These are phyloP conservation scores for Cyclotella atomus DNA, from an alignment of 108 stramenopile genomes.

Conservation along the genomic window DNA sequence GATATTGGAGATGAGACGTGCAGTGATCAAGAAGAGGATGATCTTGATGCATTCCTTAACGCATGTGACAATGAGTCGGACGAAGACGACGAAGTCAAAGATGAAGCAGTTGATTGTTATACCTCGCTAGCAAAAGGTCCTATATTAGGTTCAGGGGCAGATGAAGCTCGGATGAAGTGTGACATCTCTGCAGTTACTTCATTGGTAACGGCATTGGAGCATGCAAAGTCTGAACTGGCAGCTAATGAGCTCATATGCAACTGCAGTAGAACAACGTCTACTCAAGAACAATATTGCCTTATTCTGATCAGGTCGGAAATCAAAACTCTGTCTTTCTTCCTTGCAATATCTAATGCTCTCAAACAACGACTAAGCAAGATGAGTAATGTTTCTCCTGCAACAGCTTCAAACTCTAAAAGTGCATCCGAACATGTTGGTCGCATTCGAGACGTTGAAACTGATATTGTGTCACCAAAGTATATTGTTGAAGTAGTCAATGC, in stretches of 20 bases:
- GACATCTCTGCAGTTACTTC: not conserved
- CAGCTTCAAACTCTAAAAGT: not conserved
- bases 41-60: conserved; percentile 53
- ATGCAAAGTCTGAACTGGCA: not conserved
- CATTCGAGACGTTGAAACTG: not conserved
- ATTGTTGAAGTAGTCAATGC: conserved; percentile 4
- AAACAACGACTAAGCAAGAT: not conserved
- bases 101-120: conserved; percentile 26
- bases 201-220: not conserved
- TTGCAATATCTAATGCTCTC: not conserved
- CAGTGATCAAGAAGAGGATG: conserved; percentile 17
- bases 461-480: not conserved
- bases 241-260: not conserved
- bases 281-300: conserved; percentile 4
- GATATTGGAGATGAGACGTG: not conserved
- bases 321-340: not conserved
- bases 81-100: conserved; percentile 17
- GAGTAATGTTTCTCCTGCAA: not conserved
- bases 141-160: not conserved
- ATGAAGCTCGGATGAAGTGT: not conserved
- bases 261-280: not conserved
- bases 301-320: conserved; percentile 7
- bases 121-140: not conserved
- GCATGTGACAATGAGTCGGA: conserved; percentile 44
- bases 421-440: not conserved